Conservation (phyloP, 257 asterid genomes). For the Gardenia jasminoides region DNA sequence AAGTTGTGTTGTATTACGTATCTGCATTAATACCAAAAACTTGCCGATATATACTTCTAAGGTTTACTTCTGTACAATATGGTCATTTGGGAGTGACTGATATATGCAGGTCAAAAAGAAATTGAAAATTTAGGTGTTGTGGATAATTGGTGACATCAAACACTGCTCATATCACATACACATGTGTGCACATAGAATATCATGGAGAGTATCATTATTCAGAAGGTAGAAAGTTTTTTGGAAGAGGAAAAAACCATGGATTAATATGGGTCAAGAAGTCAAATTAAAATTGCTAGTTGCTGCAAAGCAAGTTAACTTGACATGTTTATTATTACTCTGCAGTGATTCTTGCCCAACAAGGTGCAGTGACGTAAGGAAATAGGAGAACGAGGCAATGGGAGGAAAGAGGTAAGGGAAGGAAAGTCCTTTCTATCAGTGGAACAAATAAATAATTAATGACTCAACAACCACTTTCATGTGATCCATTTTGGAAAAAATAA, state of each 20-base stretch:
- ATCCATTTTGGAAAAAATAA: background rate
- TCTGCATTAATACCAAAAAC: slow-evolving; percentile 19
- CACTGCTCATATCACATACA: slow-evolving; percentile 7
- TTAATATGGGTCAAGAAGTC: background rate
- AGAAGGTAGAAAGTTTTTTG: slow-evolving; percentile 4
- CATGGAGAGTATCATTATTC: slow-evolving; percentile 22
- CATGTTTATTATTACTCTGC: slow-evolving; percentile 31
- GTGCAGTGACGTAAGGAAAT: slow-evolving; percentile 33
- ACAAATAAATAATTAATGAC: slow-evolving; percentile 39
- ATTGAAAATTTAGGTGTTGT: slow-evolving; percentile 8
- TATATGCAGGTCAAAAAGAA: background rate
- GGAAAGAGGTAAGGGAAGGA: slow-evolving; percentile 26
- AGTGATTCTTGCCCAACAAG: slow-evolving; percentile 28
- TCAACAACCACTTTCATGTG: slow-evolving; percentile 39
- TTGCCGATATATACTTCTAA: slow-evolving; percentile 20
- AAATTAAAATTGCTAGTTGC: slow-evolving; percentile 10
- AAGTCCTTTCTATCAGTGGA: slow-evolving; percentile 40
- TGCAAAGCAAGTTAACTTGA: slow-evolving; percentile 34
- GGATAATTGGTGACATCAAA: slow-evolving; percentile 22
- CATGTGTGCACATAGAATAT: slow-evolving; percentile 10
- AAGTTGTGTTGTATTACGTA: slow-evolving; percentile 19
- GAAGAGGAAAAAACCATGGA: background rate
- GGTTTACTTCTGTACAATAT: slow-evolving; percentile 18
- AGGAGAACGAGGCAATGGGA: slow-evolving; percentile 23
- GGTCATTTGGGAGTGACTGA: slow-evolving; percentile 14